Base-by-base conservation (phyloP, 345 rosid species). In the Excoecaria agallocha region DNA sequence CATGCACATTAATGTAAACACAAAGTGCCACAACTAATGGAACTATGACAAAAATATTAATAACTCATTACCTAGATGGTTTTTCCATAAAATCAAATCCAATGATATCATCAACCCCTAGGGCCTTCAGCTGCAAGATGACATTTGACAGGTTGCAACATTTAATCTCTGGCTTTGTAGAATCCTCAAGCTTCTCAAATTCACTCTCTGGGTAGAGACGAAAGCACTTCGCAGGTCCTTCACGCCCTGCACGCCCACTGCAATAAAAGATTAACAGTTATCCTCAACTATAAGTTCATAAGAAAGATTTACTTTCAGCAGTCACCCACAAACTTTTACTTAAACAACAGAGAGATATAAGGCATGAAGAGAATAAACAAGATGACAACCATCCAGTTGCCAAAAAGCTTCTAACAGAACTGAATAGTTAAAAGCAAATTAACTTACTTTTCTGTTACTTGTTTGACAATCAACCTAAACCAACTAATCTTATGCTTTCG, bases 171-270 rank as follows among this genome's bases (percentile, higher is more conserved):
- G 99, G 96, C 79, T 85, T 88, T 4, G 96, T 89, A 51, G 97
- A 91, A 84, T 91, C 94, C 80, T 89, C 98, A 65, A 94, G 89
- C 77, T 91, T 92, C 84, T 84, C 97, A 82, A 91, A 94, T 83
- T 94, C 97, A 45, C 81, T 83, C 84, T 94, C 95, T 6, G 90
- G 94, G 80, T 92, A 94, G 66, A 94, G 96, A 68, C 97, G 94
- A 72, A 92, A 94, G 81, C 97, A 94, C 77, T 92, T 92, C 70
- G 97, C 98, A 52, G 93, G 97, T 69, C 92, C 93, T 82, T 91
- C 97, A 76, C 97, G 97, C 69, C 98, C 98, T 70, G 98, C 96
- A 22, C 93, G 95, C 57, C 98, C 98, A 85, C 97, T 92, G 83
- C 75, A 82, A 63, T 22, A 76, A 75, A 70, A 82, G 55, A 79